Evolutionary conservation across 805 yeast genomes (phyloP).

Genomic region (Schwanniomyces sp.): DNA sequence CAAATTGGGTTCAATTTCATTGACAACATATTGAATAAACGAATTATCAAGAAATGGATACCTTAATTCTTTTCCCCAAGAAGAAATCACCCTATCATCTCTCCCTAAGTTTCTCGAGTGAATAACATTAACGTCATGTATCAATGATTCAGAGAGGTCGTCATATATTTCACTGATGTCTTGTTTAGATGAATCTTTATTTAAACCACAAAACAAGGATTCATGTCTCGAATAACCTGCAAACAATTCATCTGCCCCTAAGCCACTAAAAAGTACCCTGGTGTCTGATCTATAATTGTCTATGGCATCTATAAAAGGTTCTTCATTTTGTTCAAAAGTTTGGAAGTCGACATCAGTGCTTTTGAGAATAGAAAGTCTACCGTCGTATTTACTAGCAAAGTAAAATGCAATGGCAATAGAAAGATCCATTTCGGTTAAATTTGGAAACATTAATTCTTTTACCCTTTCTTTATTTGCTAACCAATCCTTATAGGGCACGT

Average conservation of each 20-base stretch:
- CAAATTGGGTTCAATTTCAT: slow-evolving; percentile 48
- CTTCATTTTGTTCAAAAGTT: slow-evolving; percentile 12
- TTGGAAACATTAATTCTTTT: slow-evolving; percentile 71
- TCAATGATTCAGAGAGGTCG: slow-evolving; percentile 58
- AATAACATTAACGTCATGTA: slow-evolving; percentile 68
- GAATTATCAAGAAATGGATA: slow-evolving; percentile 78
- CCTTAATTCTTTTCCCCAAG: slow-evolving; percentile 87
- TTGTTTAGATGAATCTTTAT: slow-evolving; percentile 16
- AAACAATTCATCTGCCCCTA: slow-evolving; percentile 96
- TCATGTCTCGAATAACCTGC: slow-evolving; percentile 94
- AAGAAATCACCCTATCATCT: slow-evolving; percentile 84
- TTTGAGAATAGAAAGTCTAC: slow-evolving; percentile 13
- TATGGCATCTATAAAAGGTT: slow-evolving; percentile 4
- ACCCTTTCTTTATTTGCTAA: slow-evolving; percentile 51
- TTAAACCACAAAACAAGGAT: slow-evolving; percentile 37
- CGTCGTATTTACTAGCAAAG: slow-evolving; percentile 71
- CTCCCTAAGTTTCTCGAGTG: slow-evolving; percentile 82
- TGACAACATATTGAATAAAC: slow-evolving; percentile 52
- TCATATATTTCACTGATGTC: slow-evolving; percentile 22
- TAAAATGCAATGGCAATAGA: slow-evolving; percentile 95
- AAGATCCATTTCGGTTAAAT: slow-evolving; percentile 89
- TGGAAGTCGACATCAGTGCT: slow-evolving; percentile 13
- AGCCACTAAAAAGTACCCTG: slow-evolving; percentile 80
- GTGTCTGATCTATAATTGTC: slow-evolving; percentile 49
- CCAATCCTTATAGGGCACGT: slow-evolving; percentile 73